Conservation (phyloP, 805 yeast genomes). For the Spathaspora arborariae region DNA sequence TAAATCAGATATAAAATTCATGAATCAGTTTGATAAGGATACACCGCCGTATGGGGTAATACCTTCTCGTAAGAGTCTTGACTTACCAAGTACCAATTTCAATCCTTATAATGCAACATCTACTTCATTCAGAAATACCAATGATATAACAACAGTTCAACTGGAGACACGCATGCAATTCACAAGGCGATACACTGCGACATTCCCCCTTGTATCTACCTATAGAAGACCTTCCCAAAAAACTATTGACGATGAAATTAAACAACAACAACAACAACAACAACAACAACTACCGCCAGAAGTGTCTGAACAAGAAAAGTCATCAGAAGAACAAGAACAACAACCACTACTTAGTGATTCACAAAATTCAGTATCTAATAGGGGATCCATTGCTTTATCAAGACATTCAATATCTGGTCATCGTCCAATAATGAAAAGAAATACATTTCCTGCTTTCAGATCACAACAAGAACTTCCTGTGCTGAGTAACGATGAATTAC, state of each 20-base stretch:
- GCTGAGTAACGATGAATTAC: constrained; percentile 39
- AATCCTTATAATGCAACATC: background rate
- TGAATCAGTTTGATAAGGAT: background rate
- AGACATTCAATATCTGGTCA: constrained; percentile 7
- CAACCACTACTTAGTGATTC: background rate
- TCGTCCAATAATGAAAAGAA: constrained; percentile 2
- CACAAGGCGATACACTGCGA: background rate
- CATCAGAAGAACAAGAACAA: background rate
- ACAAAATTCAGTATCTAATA: background rate
- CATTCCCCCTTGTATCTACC: background rate
- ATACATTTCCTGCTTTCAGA: constrained; percentile 14
- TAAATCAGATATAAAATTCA: background rate
- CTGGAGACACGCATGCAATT: background rate
- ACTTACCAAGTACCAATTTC: background rate
- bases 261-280: constrained; percentile 2
- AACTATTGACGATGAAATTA: background rate
- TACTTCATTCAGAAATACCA: background rate
- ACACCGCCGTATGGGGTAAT: background rate
- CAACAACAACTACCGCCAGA: background rate
- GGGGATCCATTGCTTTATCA: constrained; percentile 4
- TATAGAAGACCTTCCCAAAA: background rate
- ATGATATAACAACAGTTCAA: background rate
- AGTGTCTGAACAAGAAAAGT: background rate
- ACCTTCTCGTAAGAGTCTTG: background rate
- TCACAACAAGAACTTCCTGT: constrained; percentile 8